Evolutionary conservation across 805 yeast species (phyloP), one percentile per base, ranked within the genome.

Genomic region (Candida easanensis): DNA sequence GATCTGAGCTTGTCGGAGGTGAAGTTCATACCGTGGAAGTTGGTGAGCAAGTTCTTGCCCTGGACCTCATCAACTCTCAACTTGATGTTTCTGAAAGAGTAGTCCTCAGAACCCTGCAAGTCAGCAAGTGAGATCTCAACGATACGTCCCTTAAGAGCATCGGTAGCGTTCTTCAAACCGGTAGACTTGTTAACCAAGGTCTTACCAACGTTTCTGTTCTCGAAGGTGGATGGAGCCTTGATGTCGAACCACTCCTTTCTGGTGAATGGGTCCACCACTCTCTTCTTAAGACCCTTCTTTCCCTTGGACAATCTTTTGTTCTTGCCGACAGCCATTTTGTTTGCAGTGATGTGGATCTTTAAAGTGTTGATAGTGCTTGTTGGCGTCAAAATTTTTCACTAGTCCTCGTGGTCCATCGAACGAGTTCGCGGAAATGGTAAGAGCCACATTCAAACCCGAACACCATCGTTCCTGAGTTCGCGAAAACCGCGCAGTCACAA

Each of bases 1-100:
- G 97, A 90, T 79, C 95, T 88, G 70, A 91, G 79, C 81, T 91
- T 91, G 80, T 90, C 97, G 58, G 95, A 79, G 68, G 98, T 90
- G 84, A 91, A 90, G 80, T 89, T 95, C 75, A 91, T 75, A 68
- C 98, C 98, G 82, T 90, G 97, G 95, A 90, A 91, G 95, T 91
- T 91, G 80, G 98, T 90, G 72, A 90, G 81, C 69, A 90, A 81
- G 84, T 90, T 89, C 80, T 88, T 88, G 78, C 97, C 98, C 79
- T 91, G 97, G 63, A 90, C 96, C 79, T 91, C 98, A 67, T 90
- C 98, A 64, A 91, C 96, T 79, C 97, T 89, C 76, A 91, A 87
- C 77, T 85, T 88, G 70, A 91, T 78, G 79, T 91, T 89, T 83
- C 95, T 91, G 88, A 84, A 85, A 57, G 97, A 83, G 82, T 90